phyloP scores from a whole-genome alignment of 495 filamentous ascomycete species.

The Clavariopsis aquatica region DNA sequence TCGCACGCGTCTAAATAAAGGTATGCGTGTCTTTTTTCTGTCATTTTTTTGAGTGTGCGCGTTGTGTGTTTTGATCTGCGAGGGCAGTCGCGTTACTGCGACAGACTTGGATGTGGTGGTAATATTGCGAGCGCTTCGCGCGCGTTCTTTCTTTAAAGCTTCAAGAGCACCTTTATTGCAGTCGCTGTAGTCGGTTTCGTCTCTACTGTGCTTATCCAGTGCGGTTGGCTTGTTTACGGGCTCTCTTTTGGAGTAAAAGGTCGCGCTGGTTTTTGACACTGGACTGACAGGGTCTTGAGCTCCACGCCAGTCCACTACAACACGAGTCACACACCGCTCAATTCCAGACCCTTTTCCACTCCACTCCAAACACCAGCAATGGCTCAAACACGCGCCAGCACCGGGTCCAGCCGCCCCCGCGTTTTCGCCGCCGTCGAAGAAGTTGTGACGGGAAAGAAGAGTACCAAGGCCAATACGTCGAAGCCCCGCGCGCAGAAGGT shows the following conservation, averaged over 20 bases:
- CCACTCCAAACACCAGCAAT: neutral
- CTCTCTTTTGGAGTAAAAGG: neutral
- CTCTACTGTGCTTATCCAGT: neutral
- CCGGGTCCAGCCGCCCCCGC: conserved; percentile 40
- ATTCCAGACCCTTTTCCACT: neutral
- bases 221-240: neutral
- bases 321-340: too few relatives aligned
- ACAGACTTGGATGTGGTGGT: neutral
- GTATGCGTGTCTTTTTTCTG: conserved; percentile 6
- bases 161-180: neutral
- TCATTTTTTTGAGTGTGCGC: neutral
- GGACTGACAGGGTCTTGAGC: neutral
- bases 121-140: neutral
- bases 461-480: conserved; percentile 39
- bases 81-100: neutral
- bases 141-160: neutral
- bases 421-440: conserved; percentile 26
- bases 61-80: conserved; percentile 11
- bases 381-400: conserved; percentile 38
- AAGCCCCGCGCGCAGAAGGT: conserved; percentile 43
- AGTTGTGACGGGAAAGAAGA: conserved; percentile 26
- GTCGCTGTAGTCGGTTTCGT: neutral
- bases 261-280: neutral
- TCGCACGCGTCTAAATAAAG: conserved; percentile 12
- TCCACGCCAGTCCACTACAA: too few relatives aligned